phyloP scores from a whole-genome alignment of 371 early-diverging fungal genomes.

The Mortierella sp. region DNA sequence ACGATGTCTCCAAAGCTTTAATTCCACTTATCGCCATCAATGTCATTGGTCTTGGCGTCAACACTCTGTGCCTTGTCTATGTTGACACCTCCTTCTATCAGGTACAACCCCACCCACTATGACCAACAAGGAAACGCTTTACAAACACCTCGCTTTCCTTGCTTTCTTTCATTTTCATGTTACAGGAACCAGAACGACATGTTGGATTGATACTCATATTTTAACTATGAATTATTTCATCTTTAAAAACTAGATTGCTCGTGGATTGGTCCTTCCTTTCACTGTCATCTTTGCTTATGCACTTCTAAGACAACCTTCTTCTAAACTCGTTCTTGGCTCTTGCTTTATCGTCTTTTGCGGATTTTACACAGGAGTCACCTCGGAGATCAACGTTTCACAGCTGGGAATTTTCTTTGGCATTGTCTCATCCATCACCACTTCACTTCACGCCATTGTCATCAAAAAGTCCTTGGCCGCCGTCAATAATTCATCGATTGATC shows the following conservation, averaged over 20 bases:
- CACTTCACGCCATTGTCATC: constrained; percentile 71
- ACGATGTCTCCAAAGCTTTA: constrained; percentile 41
- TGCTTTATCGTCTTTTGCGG: constrained; percentile 66
- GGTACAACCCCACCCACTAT: too few species aligned
- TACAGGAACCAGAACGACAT: not conserved
- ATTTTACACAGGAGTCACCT: constrained; percentile 64
- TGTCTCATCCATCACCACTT: constrained; percentile 65
- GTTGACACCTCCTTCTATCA: constrained; percentile 71
- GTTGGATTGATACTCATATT: not conserved
- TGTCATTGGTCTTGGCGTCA: constrained; percentile 65
- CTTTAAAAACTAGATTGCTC: constrained; percentile 57
- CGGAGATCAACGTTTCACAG: constrained; percentile 56
- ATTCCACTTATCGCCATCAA: constrained; percentile 62
- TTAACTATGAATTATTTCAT: not conserved
- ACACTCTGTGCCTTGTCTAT: constrained; percentile 67
- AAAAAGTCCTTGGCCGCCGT: constrained; percentile 62
- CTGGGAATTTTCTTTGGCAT: constrained; percentile 62
- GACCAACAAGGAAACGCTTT: too few species aligned
- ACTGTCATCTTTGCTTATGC: constrained; percentile 61
- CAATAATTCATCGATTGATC: constrained; percentile 62
- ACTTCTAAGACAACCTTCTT: constrained; percentile 56
- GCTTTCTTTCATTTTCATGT: not conserved
- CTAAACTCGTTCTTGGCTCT: constrained; percentile 48
- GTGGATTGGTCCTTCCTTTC: constrained; percentile 68
- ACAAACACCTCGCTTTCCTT: not conserved